Percentiles rank a stretch among this genome's conserved stretches.
Conservation (phyloP, 768 basidiomycete species). For the Lactarius quietus region DNA sequence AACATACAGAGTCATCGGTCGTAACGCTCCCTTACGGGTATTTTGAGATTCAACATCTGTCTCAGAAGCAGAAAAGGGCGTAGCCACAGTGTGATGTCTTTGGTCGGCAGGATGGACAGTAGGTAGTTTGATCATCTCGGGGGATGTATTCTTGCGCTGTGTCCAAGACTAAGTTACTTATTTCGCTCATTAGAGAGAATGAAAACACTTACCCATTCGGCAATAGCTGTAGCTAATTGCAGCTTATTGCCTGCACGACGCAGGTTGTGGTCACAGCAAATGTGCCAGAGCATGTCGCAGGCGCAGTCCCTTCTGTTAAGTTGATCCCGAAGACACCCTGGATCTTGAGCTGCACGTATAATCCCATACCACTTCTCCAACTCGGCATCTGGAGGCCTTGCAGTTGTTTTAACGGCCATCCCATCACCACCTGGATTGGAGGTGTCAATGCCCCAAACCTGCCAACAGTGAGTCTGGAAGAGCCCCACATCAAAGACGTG, state of each 20-base stretch:
- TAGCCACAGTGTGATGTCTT: too few relatives aligned
- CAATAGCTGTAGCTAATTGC: slow-evolving; percentile 6
- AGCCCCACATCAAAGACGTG: too few relatives aligned
- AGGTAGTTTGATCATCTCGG: background rate
- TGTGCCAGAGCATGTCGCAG: slow-evolving; percentile 13
- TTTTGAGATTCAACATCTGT: too few relatives aligned
- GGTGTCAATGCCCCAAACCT: too few relatives aligned
- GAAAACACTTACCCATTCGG: slow-evolving; percentile 21
- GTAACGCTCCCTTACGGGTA: too few relatives aligned
- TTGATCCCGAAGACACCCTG: background rate
- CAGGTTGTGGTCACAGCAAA: slow-evolving; percentile 19
- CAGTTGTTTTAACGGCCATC: background rate
- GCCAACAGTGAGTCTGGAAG: too few relatives aligned
- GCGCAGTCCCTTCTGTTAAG: background rate
- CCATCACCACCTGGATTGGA: too few relatives aligned
- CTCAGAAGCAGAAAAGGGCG: background rate
- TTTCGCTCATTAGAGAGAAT: background rate
- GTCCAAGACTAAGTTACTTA: too few relatives aligned
- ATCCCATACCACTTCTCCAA: slow-evolving; percentile 5
- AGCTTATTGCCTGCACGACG: slow-evolving; percentile 7
- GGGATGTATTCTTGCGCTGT: background rate
- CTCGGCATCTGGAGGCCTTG: background rate
- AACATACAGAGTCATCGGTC: too few relatives aligned
- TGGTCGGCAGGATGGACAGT: background rate
- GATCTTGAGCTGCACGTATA: background rate